Conservation (phyloP, 2,329 filamentous ascomycete species). For the Helicocarpus griseus region DNA sequence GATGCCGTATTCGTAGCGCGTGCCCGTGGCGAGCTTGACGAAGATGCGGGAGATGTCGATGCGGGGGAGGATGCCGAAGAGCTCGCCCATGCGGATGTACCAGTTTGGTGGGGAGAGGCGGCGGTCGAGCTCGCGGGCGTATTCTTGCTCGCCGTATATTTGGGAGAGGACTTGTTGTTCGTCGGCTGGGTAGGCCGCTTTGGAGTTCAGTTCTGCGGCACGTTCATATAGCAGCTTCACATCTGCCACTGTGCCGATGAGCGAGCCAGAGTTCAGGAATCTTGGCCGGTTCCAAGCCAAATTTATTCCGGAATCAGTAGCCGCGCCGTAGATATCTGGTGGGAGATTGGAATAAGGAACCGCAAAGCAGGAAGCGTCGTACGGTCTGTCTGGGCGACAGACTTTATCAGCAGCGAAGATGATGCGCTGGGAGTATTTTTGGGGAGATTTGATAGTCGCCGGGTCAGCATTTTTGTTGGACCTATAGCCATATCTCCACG, state of each 20-base stretch:
- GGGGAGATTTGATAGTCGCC: slow-evolving; percentile 16
- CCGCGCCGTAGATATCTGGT: slow-evolving; percentile 38
- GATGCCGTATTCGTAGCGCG: slow-evolving; percentile 41
- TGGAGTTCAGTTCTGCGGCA: slow-evolving; percentile 29
- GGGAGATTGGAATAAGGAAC: slow-evolving; percentile 44
- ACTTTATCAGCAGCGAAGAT: slow-evolving; percentile 47
- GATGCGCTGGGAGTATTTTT: slow-evolving; percentile 43
- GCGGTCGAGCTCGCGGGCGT: slow-evolving; percentile 36
- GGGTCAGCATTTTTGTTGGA: slow-evolving; percentile 13
- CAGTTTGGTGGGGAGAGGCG: slow-evolving; percentile 23
- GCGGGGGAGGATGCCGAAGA: slow-evolving; percentile 29
- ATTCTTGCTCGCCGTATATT: slow-evolving; percentile 46
- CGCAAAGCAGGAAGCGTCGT: slow-evolving; percentile 43
- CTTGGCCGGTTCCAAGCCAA: slow-evolving; percentile 34
- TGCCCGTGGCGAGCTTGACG: slow-evolving; percentile 25
- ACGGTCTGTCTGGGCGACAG: slow-evolving; percentile 36
- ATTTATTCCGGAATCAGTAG: slow-evolving; percentile 31
- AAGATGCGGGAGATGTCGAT: slow-evolving; percentile 28
- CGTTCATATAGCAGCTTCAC: slow-evolving; percentile 38
- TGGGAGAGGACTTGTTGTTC: slow-evolving; percentile 43
- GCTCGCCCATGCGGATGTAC: slow-evolving; percentile 30
- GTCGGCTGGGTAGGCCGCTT: slow-evolving; percentile 21
- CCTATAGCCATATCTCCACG: slow-evolving; percentile 39
- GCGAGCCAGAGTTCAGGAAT: slow-evolving; percentile 40
- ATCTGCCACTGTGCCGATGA: slow-evolving; percentile 44